A percentile compares a stretch with the other conserved stretches of the same genome.
These are phyloP conservation scores for Quercus mongolica DNA, from an alignment of 306 rosid genomes.

Conservation along the genomic window DNA sequence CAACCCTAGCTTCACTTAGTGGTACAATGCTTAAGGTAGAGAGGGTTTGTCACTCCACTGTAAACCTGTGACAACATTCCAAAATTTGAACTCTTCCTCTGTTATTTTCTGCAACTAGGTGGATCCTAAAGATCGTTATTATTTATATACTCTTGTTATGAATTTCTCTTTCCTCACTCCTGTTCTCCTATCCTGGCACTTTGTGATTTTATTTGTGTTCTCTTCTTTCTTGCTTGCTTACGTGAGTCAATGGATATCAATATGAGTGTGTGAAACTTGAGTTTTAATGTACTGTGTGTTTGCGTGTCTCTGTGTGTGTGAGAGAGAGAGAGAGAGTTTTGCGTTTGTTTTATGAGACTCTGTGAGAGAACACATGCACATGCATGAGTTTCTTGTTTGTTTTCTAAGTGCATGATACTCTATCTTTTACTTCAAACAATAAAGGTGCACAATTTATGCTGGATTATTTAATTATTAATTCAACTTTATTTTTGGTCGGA, in stretches of 20 bases:
- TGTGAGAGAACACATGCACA: no score
- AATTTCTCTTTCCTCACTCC: not conserved
- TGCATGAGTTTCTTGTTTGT: not conserved
- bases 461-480: not conserved
- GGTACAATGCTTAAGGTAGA: not conserved
- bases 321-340: no score
- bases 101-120: not conserved
- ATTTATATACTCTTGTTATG: not conserved
- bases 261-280: not conserved
- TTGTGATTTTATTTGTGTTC: not conserved
- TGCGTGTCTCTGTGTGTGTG: not conserved
- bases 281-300: not conserved
- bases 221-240: not conserved
- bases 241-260: not conserved
- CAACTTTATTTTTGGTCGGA: not conserved
- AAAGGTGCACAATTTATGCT: not conserved
- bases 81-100: not conserved
- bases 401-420: not conserved
- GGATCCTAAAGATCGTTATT: not conserved
- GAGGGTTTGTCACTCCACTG: not conserved
- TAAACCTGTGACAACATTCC: not conserved
- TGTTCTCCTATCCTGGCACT: not conserved
- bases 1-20: not conserved
- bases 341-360: no score
- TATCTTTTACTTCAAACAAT: no score